Percentiles rank a stretch among this genome's conserved stretches.
Evolutionary conservation across 2,329 filamentous ascomycete genomes (phyloP).

Genomic region (Diaporthe australafricana): DNA sequence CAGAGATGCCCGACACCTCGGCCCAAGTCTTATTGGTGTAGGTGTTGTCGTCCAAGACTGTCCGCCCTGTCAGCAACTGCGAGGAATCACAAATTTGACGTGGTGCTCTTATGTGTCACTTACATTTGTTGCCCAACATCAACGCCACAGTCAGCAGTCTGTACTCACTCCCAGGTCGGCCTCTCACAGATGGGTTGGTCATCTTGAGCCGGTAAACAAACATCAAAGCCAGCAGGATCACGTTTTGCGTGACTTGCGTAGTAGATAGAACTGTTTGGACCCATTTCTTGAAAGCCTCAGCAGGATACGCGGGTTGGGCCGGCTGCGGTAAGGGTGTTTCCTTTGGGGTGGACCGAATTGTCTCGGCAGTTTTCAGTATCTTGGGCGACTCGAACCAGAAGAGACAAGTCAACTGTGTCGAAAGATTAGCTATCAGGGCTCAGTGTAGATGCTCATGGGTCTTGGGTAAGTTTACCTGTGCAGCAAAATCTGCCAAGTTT

Average conservation of each 20-base stretch:
- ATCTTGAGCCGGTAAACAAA: constrained; percentile 96
- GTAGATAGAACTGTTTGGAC: constrained; percentile 90
- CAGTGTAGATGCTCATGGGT: not conserved
- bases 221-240: constrained; percentile 87
- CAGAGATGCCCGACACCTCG: constrained; percentile 93
- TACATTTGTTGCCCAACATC: constrained; percentile 98
- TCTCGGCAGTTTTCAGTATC: constrained; percentile 81
- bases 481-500: constrained; percentile 84
- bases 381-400: constrained; percentile 96
- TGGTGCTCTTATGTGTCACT: constrained; percentile 45
- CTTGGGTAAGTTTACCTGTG: constrained; percentile 70
- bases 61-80: constrained; percentile 31
- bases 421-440: constrained; percentile 32
- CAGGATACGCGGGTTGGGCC: constrained; percentile 78
- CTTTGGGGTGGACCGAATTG: constrained; percentile 58
- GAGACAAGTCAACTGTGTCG: constrained; percentile 84
- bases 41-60: constrained; percentile 95
- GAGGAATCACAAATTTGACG: not conserved
- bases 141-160: constrained; percentile 91
- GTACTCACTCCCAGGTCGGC: constrained; percentile 93
- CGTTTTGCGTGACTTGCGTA: constrained; percentile 96
- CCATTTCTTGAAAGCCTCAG: constrained; percentile 90
- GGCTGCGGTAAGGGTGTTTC: constrained; percentile 63
- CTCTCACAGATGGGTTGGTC: constrained; percentile 88
- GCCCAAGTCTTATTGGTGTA: constrained; percentile 99